phyloP scores from a whole-genome alignment of 116 monocot species.

The Papilionanthe hybrid region DNA sequence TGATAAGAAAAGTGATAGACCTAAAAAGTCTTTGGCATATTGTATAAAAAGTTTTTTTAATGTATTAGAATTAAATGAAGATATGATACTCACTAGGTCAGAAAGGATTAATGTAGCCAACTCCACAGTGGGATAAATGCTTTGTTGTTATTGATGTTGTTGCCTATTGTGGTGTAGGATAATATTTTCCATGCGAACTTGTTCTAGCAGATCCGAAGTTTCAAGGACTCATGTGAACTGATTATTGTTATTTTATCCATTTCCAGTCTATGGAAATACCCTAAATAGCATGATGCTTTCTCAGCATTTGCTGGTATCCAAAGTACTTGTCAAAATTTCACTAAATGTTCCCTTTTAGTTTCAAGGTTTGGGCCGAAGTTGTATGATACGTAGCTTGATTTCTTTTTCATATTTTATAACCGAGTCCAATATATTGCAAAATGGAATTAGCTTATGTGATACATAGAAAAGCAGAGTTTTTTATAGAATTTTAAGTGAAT shows the following conservation, averaged over 20 bases:
- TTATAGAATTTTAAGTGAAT: too few species aligned
- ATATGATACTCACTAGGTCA: too few species aligned
- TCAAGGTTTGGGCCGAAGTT: neutral
- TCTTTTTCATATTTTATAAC: neutral
- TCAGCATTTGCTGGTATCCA: neutral
- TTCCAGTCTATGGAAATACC: neutral
- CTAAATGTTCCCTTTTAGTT: neutral
- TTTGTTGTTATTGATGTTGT: too few species aligned
- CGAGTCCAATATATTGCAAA: neutral
- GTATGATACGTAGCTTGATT: neutral
- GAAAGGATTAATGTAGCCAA: too few species aligned
- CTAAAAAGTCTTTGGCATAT: too few species aligned
- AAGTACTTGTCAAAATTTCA: neutral
- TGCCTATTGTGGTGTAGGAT: too few species aligned
- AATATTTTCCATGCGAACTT: neutral
- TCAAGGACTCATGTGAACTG: neutral
- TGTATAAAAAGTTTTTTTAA: too few species aligned
- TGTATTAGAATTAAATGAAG: too few species aligned
- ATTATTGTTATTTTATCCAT: neutral
- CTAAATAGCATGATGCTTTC: neutral
- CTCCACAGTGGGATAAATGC: too few species aligned
- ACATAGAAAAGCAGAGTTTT: neutral
- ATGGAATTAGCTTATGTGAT: neutral
- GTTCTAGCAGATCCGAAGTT: neutral
- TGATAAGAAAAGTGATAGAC: too few species aligned